Conservation (phyloP, 192 early-diverging fungal genomes). For the Backusella liffmaniae region DNA sequence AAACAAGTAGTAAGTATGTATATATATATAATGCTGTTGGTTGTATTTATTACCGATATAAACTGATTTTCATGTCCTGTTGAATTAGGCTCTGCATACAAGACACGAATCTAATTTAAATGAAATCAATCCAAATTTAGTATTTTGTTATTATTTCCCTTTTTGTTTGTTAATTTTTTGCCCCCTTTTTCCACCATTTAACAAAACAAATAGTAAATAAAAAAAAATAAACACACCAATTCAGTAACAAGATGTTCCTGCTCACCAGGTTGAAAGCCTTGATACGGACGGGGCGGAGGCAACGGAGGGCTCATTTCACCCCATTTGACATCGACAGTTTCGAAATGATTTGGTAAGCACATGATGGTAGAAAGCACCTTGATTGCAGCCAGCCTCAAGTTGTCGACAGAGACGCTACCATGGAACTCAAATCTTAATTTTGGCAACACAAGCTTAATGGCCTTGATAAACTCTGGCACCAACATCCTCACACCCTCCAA, state of each 20-base stretch:
- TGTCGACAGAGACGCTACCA: slow-evolving; percentile 50
- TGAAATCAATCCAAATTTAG: neutral
- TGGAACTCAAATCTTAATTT: slow-evolving; percentile 37
- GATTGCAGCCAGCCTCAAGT: slow-evolving; percentile 65
- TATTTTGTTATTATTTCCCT: neutral
- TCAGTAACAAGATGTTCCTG: slow-evolving; percentile 53
- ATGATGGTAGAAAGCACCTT: slow-evolving; percentile 62
- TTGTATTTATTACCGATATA: slow-evolving; percentile 20
- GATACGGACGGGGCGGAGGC: neutral
- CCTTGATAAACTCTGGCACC: slow-evolving; percentile 71
- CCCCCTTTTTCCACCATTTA: no score
- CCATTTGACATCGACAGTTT: slow-evolving; percentile 56
- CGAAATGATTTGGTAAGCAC: slow-evolving; percentile 70
- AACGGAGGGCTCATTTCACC: slow-evolving; percentile 10
- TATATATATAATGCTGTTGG: neutral
- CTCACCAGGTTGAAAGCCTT: slow-evolving; percentile 26
- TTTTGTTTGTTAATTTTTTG: slow-evolving; percentile 3
- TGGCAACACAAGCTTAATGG: slow-evolving; percentile 61
- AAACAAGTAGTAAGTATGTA: neutral
- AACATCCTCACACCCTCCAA: slow-evolving; percentile 73
- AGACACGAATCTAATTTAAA: slow-evolving; percentile 31
- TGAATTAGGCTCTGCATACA: slow-evolving; percentile 28
- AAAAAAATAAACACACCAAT: slow-evolving; percentile 38
- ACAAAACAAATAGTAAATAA: neutral
- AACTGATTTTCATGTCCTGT: slow-evolving; percentile 13